Evolutionary conservation across 2,329 filamentous ascomycete genomes (phyloP).

Genomic region (Endocalyx cinctus): DNA sequence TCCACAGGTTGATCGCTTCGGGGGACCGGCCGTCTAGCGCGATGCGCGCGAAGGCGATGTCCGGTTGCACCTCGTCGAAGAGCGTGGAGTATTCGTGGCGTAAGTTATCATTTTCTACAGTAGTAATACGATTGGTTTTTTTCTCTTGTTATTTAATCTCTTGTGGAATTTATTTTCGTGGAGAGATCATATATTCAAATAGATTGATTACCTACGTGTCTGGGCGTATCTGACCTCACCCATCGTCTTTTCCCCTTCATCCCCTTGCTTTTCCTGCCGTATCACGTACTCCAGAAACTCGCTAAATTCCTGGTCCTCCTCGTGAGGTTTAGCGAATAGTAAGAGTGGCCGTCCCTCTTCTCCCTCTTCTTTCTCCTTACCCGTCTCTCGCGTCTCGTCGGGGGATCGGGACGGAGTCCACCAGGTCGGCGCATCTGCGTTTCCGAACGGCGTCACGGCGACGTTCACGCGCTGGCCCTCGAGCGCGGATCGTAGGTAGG

Average conservation of each 20-base stretch:
- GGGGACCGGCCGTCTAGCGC: conserved; percentile 51
- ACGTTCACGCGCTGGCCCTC: conserved; percentile 61
- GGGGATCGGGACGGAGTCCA: conserved; percentile 16
- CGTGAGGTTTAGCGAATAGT: conserved; percentile 68
- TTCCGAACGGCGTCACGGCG: conserved; percentile 70
- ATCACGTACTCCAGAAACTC: conserved; percentile 59
- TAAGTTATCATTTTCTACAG: conserved; percentile 75
- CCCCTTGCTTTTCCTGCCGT: conserved; percentile 44
- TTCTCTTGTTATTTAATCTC: no score
- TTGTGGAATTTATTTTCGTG: no score
- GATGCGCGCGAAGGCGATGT: conserved; percentile 68
- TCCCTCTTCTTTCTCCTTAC: neutral
- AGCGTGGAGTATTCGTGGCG: conserved; percentile 65
- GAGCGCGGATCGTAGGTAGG: conserved; percentile 54
- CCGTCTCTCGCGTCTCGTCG: neutral
- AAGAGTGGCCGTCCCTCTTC: conserved; percentile 18
- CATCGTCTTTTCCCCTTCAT: conserved; percentile 11
- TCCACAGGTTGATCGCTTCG: conserved; percentile 80
- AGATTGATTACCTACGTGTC: conserved; percentile 57
- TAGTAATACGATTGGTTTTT: no score
- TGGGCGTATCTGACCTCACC: conserved; percentile 71
- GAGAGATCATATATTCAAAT: no score
- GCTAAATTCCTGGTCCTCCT: conserved; percentile 59
- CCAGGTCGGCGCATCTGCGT: conserved; percentile 50
- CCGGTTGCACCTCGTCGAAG: conserved; percentile 56